A percentile compares a stretch with the other conserved stretches of the same genome.
Evolutionary conservation across 1,139 yeast species (phyloP).

Genomic region (Komagataea norvegica): DNA sequence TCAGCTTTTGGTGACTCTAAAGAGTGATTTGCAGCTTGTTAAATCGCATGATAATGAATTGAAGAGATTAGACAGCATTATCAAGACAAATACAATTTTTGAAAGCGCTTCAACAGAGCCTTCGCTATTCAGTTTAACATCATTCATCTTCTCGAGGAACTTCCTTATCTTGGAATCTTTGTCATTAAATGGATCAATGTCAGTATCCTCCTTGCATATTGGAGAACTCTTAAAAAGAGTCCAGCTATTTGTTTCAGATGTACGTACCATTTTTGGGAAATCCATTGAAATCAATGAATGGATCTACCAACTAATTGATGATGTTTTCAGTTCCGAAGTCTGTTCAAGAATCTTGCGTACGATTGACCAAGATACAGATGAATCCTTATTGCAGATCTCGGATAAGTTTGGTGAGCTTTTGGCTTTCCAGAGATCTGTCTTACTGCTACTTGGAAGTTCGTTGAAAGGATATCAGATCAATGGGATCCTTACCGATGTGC

Average conservation of each 20-base stretch:
- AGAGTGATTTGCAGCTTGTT: background rate
- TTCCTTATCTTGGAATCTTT: conserved; percentile 30
- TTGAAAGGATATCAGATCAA: conserved; percentile 34
- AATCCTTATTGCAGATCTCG: conserved; percentile 15
- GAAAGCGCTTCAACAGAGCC: background rate
- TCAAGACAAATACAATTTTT: conserved; percentile 5
- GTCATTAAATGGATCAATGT: conserved; percentile 32
- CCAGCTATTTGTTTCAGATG: conserved; percentile 39
- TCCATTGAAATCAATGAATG: conserved; percentile 18
- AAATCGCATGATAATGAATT: conserved; percentile 30
- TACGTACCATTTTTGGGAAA: conserved; percentile 28
- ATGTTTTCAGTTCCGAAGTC: conserved; percentile 14
- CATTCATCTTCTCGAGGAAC: conserved; percentile 35
- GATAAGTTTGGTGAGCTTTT: conserved; percentile 46
- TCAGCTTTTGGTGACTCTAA: conserved; percentile 2
- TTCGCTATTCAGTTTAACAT: conserved; percentile 7
- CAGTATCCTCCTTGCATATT: conserved; percentile 32
- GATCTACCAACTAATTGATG: conserved; percentile 23
- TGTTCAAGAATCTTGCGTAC: conserved; percentile 12
- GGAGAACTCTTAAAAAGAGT: conserved; percentile 31
- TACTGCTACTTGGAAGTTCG: conserved; percentile 36
- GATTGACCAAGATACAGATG: conserved; percentile 9
- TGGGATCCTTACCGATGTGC: conserved; percentile 39
- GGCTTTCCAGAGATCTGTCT: conserved; percentile 40
- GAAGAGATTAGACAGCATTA: conserved; percentile 9